Evolutionary conservation across 2,329 filamentous ascomycete genomes (phyloP), one percentile per base, ranked within the genome.

Genomic region (Apiospora malaysiana): DNA sequence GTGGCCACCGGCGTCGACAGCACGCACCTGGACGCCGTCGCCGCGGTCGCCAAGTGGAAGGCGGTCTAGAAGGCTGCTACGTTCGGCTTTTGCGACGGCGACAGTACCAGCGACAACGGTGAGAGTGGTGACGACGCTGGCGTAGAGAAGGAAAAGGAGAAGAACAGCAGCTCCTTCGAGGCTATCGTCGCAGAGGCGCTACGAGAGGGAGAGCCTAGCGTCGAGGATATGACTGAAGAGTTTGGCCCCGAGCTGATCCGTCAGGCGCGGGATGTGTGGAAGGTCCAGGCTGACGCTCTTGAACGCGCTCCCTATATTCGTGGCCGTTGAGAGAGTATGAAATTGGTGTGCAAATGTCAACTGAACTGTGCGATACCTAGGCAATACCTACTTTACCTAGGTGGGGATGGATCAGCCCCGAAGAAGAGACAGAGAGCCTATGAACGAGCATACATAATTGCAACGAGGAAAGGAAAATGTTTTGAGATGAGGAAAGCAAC

Each of bases 1-100:
- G 72, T 89, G 12, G 86, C 86, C 1, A 82, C 76, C 1, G 74
- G 83, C 3, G 78, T 89, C 0, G 77, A 81, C 56, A 78, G 78
- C 6, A 51, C 77, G 4, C 71, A 73, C 23, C 59, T 73, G 0
- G 76, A 79, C 42, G 85, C 84, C 0, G 2, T 75, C 0, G 43
- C 70, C 10, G 82, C 84, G 0, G 72, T 88, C 1, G 56, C 73
- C 3, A 65, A 21, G 5, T 88, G 84, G 83, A 85, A 84, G 73
- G 69, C 23, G 70, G 49, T 49, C 8, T 88, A 83, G 83, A 78
- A 72, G 43, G 47, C 71, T 0, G 78, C 82, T 3, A 87, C 84
- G 0, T 82, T 87, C 69, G 78, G 75, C 2, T 71, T 72, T 0
- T 76, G 81, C 2, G 76, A 78, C 5, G 77, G 79, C 8, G 73